These are phyloP conservation scores for Coprinopsis marcescibilis DNA, from an alignment of 768 basidiomycete species.

Conservation along the genomic window DNA sequence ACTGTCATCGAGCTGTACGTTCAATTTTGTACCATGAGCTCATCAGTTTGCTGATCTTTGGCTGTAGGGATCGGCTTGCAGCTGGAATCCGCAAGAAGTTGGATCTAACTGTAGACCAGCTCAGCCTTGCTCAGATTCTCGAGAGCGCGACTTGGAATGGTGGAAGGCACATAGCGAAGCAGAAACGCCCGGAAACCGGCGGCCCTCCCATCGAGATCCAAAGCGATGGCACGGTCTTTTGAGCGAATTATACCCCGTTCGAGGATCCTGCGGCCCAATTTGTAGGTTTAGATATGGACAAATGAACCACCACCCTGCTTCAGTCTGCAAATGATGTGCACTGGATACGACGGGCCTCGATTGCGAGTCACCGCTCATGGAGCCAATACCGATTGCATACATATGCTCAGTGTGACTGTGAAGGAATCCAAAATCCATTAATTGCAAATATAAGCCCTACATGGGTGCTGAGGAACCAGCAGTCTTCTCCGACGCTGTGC, in stretches of 20 bases:
- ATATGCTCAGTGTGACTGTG: too few species aligned
- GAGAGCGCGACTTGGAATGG: slow-evolving; percentile 98
- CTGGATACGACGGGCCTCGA: too few species aligned
- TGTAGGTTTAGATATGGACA: too few species aligned
- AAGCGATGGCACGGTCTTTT: slow-evolving; percentile 83
- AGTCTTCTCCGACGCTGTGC: slow-evolving; percentile 75
- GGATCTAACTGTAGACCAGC: slow-evolving; percentile 39
- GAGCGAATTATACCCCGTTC: too few species aligned
- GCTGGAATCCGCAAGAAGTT: slow-evolving; percentile 59
- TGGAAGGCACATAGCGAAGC: slow-evolving; percentile 85
- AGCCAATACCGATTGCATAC: too few species aligned
- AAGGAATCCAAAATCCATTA: not conserved
- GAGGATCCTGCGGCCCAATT: too few species aligned
- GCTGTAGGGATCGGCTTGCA: slow-evolving; percentile 71
- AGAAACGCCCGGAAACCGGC: slow-evolving; percentile 62
- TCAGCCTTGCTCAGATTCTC: slow-evolving; percentile 82
- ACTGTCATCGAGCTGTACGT: slow-evolving; percentile 88
- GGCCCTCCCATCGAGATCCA: slow-evolving; percentile 86
- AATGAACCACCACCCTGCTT: too few species aligned
- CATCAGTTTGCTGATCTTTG: slow-evolving; percentile 1
- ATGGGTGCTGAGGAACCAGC: slow-evolving; percentile 57
- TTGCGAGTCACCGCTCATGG: too few species aligned
- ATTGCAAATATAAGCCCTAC: slow-evolving; percentile 12
- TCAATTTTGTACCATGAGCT: not conserved
- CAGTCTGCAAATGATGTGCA: too few species aligned